Evolutionary conservation across 176 grass and related monocot species (phyloP), one percentile per base, ranked within the genome.

Genomic region (Alloteropsis semialata): DNA sequence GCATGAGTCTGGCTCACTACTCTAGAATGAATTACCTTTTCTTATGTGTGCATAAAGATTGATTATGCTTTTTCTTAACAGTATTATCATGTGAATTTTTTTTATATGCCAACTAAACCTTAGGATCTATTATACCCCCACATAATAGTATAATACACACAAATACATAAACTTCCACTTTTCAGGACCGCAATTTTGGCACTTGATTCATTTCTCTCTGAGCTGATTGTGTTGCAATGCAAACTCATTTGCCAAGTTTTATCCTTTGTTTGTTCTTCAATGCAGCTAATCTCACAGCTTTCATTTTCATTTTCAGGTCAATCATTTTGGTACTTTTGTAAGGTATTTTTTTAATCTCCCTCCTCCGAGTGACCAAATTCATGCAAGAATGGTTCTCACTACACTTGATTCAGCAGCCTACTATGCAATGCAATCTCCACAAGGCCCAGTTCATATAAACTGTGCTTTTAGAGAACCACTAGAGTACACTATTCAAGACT

Each of bases 381-480:
- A 69, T 44, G 82, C 86, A 74, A 98, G 87, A 93, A 88, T 87
- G 76, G 84, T 98, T 79, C 88, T 98, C 45, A 98, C 95, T 39
- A 93, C 95, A 76, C 77, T 98, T 84, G 95, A 98, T 84, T 93
- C 95, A 76, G 87, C 88, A 78, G 88, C 86, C 46, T 88, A 95
- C 70, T 73, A 77, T 86, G 89, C 90, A 84, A 98, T 87, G 87
- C 86, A 89, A 90, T 41, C 69, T 80, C 90, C 92, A 83, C 80
- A 82, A 84, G 95, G 95, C 36, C 95, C 95, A 22, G 90, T 89
- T 34, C 95, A 98, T 87, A 84, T 98, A 85, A 98, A 98, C 71
- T 98, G 92, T 86, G 86, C 80, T 57, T 95, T 95, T 72, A 84
- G 95, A 85, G 92, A 98, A 62, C 95, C 95, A 80, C 79, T 98